These are phyloP conservation scores for Vitis rotundifolia DNA, from an alignment of 164 flowering plant species.

Conservation along the genomic window DNA sequence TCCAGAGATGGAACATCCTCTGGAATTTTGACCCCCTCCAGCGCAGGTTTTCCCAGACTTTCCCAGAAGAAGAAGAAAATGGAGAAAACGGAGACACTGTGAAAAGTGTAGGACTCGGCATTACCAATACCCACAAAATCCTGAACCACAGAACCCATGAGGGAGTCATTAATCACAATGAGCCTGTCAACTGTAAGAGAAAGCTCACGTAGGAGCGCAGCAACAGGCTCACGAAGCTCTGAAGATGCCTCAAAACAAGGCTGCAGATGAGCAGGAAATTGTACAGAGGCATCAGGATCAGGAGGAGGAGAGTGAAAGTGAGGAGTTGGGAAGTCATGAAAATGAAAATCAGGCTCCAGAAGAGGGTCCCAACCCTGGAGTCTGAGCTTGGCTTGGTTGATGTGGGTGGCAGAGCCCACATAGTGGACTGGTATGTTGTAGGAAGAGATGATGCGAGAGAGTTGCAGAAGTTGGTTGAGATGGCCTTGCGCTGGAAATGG, in stretches of 20 bases:
- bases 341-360: constrained; percentile 29
- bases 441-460: constrained; percentile 46
- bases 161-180: constrained; percentile 51
- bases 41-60: constrained; percentile 10
- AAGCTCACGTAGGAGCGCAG: constrained; percentile 33
- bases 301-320: constrained; percentile 40
- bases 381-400: constrained; percentile 54
- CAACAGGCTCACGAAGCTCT: constrained; percentile 46
- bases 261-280: constrained; percentile 60
- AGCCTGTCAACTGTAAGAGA: constrained; percentile 28
- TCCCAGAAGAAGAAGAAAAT: constrained; percentile 28
- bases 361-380: constrained; percentile 32
- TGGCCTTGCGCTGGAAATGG: constrained; percentile 71
- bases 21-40: not conserved
- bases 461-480: constrained; percentile 56
- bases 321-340: constrained; percentile 52
- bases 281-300: constrained; percentile 28
- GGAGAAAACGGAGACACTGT: constrained; percentile 46
- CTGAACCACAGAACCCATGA: constrained; percentile 60
- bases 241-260: constrained; percentile 40
- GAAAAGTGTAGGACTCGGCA: constrained; percentile 55
- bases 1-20: constrained; percentile 28
- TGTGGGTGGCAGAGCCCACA: constrained; percentile 47
- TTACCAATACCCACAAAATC: constrained; percentile 38
- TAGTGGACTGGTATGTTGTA: constrained; percentile 45